phyloP scores from a whole-genome alignment of 2,329 filamentous ascomycete species.

The Alternaria triticina region DNA sequence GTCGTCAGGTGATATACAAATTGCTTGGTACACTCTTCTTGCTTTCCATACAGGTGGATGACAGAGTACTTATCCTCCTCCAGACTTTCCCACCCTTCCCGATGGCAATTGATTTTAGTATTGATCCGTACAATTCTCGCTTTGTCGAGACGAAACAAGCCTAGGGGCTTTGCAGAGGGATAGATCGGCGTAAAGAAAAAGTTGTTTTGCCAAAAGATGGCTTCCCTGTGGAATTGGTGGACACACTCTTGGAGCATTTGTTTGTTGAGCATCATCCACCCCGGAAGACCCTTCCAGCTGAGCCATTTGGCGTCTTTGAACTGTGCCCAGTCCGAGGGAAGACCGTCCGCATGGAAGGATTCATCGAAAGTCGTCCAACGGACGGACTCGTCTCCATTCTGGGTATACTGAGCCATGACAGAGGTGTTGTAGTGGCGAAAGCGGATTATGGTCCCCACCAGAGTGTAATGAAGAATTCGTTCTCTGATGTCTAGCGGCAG shows the following conservation, averaged over 20 bases:
- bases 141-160: background rate
- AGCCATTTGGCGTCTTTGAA: background rate
- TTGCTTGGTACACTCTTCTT: background rate
- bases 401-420: conserved; percentile 2
- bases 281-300: background rate
- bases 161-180: background rate
- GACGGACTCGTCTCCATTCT: background rate
- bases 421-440: conserved; percentile 1
- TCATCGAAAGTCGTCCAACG: background rate
- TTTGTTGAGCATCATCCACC: background rate
- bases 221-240: background rate
- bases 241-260: background rate
- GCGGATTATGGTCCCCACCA: background rate
- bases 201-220: background rate
- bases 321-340: background rate
- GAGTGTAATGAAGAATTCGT: background rate
- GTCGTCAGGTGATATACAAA: background rate
- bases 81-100: background rate
- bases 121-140: background rate
- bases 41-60: background rate
- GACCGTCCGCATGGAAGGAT: background rate
- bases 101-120: background rate
- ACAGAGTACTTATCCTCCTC: background rate
- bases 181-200: background rate
- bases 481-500: background rate